Conservation (phyloP, 176 grass and related monocot genomes). For the Puya raimondii region DNA sequence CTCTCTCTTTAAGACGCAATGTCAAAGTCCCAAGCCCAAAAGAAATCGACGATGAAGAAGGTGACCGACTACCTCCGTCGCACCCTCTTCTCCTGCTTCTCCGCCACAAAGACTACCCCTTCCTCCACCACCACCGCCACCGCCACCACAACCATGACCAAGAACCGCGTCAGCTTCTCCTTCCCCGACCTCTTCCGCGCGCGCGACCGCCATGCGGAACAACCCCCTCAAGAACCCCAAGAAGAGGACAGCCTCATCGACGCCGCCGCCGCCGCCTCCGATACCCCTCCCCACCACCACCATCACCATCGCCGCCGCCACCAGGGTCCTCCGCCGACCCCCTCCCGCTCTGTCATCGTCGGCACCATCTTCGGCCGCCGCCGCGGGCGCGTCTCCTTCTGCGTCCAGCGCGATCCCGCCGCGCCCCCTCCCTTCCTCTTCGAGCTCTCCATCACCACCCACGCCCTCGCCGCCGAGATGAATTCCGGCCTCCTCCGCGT, state of each 20-base stretch:
- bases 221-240: not conserved
- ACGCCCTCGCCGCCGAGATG: conserved; percentile 40
- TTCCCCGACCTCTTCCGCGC: conserved; percentile 19
- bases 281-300: conserved; percentile 23
- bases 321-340: not conserved
- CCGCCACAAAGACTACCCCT: not conserved
- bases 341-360: conserved; percentile 33
- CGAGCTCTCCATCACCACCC: conserved; percentile 42
- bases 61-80: conserved; percentile 17
- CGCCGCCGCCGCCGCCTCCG: conserved; percentile 27
- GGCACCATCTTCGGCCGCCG: conserved; percentile 54
- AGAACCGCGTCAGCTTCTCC: conserved; percentile 38
- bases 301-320: conserved; percentile 12
- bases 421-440: conserved; percentile 46
- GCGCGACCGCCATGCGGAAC: not conserved
- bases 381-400: conserved; percentile 35
- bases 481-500: conserved; percentile 36
- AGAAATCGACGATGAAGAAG: conserved; percentile 22
- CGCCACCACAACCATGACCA: not conserved
- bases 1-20: not conserved
- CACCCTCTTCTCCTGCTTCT: conserved; percentile 24
- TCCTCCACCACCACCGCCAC: conserved; percentile 8
- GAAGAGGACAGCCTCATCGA: conserved; percentile 47
- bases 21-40: too few relatives aligned
- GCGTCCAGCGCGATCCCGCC: conserved; percentile 51